phyloP scores from a whole-genome alignment of 371 early-diverging fungal genomes.

The Conidiobolus incongruus region DNA sequence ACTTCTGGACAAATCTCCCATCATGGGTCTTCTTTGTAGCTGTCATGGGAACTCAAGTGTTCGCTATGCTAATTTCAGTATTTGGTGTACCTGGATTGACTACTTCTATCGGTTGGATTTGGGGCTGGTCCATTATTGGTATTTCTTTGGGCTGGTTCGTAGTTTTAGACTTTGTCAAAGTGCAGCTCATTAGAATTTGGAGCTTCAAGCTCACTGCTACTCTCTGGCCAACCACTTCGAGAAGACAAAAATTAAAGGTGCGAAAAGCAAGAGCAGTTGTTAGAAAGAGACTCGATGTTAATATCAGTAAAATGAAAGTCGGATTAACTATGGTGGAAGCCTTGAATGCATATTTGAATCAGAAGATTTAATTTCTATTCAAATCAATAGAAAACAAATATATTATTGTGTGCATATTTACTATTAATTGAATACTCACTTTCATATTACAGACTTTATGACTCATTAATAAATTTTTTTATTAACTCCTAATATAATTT shows the following conservation, averaged over 20 bases:
- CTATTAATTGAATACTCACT: too few relatives aligned
- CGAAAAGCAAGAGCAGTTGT: too few relatives aligned
- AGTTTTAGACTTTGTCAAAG: constrained; percentile 58
- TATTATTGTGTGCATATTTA: too few relatives aligned
- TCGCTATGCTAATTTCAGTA: constrained; percentile 72
- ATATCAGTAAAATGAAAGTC: too few relatives aligned
- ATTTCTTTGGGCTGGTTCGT: constrained; percentile 35
- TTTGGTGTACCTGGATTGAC: constrained; percentile 35
- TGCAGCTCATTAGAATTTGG: constrained; percentile 38
- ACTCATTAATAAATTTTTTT: too few relatives aligned
- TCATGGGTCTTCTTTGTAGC: constrained; percentile 52
- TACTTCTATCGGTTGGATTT: constrained; percentile 19
- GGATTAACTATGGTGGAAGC: too few relatives aligned
- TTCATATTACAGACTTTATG: too few relatives aligned
- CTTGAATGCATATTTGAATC: too few relatives aligned
- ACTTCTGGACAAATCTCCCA: constrained; percentile 70
- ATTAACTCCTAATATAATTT: too few relatives aligned
- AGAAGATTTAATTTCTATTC: too few relatives aligned
- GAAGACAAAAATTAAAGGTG: constrained; percentile 32
- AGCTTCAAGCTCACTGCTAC: constrained; percentile 42
- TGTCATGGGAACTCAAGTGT: constrained; percentile 71
- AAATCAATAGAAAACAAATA: too few relatives aligned
- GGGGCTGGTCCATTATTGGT: constrained; percentile 23
- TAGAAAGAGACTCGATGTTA: too few relatives aligned
- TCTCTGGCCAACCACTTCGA: constrained; percentile 35